Base-by-base conservation (phyloP, 257 asterid species). In the Leptodermis oblonga region DNA sequence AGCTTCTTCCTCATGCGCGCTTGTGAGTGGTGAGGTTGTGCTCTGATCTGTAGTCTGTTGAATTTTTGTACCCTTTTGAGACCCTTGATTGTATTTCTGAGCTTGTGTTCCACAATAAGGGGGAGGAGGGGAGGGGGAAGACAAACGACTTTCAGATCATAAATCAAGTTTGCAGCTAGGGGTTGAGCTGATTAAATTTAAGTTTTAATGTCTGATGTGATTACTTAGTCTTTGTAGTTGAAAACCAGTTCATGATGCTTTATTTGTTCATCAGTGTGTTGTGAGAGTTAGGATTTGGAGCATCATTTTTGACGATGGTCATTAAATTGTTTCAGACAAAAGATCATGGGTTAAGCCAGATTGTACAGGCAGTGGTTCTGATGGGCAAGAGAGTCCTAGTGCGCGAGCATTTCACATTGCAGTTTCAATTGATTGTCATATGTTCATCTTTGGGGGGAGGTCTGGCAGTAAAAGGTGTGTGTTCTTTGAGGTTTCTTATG, bases 391-490 rank as follows among this genome's bases (percentile, higher is more conserved):
- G 72, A 89, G 95, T 68, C 97, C 99, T 20, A 72, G 90, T 60
- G 87, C 97, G 23, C 91, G 97, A 69, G 95, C 99, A 74, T 94
- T 94, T 76, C 99, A 94, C 70, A 76, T 87, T 76, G 90, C 95
- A 69, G 91, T 94, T 74, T 76, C 95, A 25, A 91, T 91, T 71
- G 96, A 94, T 80, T 94, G 96, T 81, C 89, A 91, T 86, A 81
- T 94, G 92, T 94, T 94, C 88, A 81, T 94, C 78, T 94, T 91
- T 80, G 96, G 97, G 23, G 99, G 99, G 77, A 87, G 99, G 76
- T 84, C 87, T 72, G 96, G 97, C 37, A 80, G 86, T 74, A 87
- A 84, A 73, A 91, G 99, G 99, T 91, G 80, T 62, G 18, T 55
- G 28, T 69, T 23, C 31, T 51, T 25, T 31, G 7, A 46, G 13